Conservation (phyloP, 768 basidiomycete genomes). For the Cystofilobasidium macerans region DNA sequence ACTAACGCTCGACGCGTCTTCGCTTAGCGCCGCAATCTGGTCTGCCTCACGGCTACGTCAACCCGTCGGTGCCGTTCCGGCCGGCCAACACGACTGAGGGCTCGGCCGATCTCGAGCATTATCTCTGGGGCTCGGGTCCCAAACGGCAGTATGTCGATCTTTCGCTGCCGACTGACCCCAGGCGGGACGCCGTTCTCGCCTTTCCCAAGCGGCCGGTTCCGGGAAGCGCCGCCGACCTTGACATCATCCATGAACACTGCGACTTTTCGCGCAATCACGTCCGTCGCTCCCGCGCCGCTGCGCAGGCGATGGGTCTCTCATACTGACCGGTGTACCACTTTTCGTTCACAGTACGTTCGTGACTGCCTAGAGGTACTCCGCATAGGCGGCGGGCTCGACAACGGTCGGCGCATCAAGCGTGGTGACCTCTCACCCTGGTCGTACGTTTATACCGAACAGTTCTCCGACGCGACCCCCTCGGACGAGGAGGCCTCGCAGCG, state of each 20-base stretch:
- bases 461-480: neutral
- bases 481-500: conserved; percentile 21
- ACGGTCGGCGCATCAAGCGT: conserved; percentile 59
- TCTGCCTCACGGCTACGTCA: conserved; percentile 32
- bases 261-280: conserved; percentile 60
- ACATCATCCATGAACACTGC: conserved; percentile 83
- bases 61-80: conserved; percentile 36
- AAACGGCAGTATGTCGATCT: conserved; percentile 68
- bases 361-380: conserved; percentile 92
- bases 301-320: too few species aligned
- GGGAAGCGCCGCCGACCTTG: conserved; percentile 77
- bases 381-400: conserved; percentile 80
- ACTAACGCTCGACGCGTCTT: neutral
- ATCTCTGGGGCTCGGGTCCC: conserved; percentile 61
- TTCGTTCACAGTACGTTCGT: conserved; percentile 64
- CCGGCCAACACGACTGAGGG: conserved; percentile 27
- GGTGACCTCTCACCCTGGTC: conserved; percentile 72
- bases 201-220: conserved; percentile 80
- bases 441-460: conserved; percentile 69
- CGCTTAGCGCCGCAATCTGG: conserved; percentile 33
- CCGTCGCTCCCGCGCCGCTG: conserved; percentile 27
- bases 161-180: conserved; percentile 45
- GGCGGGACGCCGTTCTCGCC: conserved; percentile 34
- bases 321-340: conserved; percentile 10
- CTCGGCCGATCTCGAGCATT: conserved; percentile 38